Percentiles rank a stretch among this genome's conserved stretches.
Evolutionary conservation across 2,329 filamentous ascomycete species (phyloP).

Genomic region (Bisporella sp.): DNA sequence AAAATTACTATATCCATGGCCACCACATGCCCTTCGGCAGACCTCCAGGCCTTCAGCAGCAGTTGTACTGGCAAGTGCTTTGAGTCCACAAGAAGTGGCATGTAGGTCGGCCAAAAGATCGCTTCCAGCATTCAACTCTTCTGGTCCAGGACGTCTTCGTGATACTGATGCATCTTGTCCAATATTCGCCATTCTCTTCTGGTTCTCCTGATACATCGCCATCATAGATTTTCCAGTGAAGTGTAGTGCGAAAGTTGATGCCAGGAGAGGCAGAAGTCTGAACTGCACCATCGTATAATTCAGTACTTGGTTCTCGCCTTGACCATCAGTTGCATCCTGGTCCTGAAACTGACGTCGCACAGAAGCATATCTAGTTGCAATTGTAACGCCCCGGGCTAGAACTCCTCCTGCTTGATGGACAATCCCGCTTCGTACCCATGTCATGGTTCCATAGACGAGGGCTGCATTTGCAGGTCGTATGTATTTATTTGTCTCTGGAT

Average conservation of each 20-base stretch:
- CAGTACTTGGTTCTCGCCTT: conserved; percentile 65
- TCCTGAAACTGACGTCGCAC: conserved; percentile 75
- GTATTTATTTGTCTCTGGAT: conserved; percentile 62
- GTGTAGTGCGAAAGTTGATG: conserved; percentile 70
- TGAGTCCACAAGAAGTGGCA: conserved; percentile 69
- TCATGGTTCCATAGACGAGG: conserved; percentile 68
- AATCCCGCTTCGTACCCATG: conserved; percentile 67
- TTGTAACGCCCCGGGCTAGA: conserved; percentile 69
- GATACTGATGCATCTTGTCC: conserved; percentile 31
- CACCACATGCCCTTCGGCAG: conserved; percentile 68
- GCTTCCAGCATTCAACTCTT: conserved; percentile 58
- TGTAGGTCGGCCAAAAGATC: conserved; percentile 68
- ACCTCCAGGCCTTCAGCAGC: conserved; percentile 70
- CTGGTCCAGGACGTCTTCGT: conserved; percentile 55
- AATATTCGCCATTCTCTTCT: conserved; percentile 53
- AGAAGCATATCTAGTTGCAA: conserved; percentile 67
- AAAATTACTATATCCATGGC: conserved; percentile 70
- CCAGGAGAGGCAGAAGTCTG: conserved; percentile 63
- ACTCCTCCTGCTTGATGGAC: conserved; percentile 67
- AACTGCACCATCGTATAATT: conserved; percentile 80
- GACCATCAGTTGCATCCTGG: conserved; percentile 49
- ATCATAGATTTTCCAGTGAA: conserved; percentile 76
- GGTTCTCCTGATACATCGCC: conserved; percentile 63
- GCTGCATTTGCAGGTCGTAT: conserved; percentile 58
- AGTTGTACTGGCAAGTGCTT: conserved; percentile 64